phyloP scores from a whole-genome alignment of 257 asterid genomes.

The Verbascum thapsus region DNA sequence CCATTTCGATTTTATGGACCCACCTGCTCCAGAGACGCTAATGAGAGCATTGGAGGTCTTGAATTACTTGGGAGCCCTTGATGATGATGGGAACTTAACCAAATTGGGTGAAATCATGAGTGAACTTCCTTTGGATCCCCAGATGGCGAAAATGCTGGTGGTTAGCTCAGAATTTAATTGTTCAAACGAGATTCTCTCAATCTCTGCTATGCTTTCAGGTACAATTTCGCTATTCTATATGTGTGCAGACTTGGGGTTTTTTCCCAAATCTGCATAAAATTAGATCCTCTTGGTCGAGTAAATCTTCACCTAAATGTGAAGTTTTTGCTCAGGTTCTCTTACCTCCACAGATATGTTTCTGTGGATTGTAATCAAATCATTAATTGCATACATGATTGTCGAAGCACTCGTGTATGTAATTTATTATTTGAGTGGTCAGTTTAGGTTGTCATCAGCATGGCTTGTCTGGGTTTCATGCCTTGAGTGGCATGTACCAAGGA shows the following conservation, averaged over 20 bases:
- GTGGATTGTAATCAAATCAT: constrained; percentile 45
- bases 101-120: constrained; percentile 92
- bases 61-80: constrained; percentile 93
- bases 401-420: constrained; percentile 49
- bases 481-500: constrained; percentile 83
- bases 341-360: constrained; percentile 46
- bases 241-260: constrained; percentile 32
- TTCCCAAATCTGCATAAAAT: constrained; percentile 31
- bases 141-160: constrained; percentile 95
- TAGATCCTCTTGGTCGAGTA: constrained; percentile 36
- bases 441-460: constrained; percentile 96
- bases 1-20: constrained; percentile 98
- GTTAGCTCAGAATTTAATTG: constrained; percentile 90
- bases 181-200: constrained; percentile 90
- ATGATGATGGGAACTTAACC: constrained; percentile 93
- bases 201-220: constrained; percentile 99
- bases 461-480: constrained; percentile 87
- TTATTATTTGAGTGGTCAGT: constrained; percentile 51
- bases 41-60: constrained; percentile 95
- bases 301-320: constrained; percentile 42
- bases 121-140: constrained; percentile 94
- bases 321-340: constrained; percentile 42
- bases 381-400: constrained; percentile 45
- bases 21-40: constrained; percentile 97
- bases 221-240: constrained; percentile 18